Evolutionary conservation across 768 basidiomycete genomes (phyloP).

Genomic region (Boletus bicolor): DNA sequence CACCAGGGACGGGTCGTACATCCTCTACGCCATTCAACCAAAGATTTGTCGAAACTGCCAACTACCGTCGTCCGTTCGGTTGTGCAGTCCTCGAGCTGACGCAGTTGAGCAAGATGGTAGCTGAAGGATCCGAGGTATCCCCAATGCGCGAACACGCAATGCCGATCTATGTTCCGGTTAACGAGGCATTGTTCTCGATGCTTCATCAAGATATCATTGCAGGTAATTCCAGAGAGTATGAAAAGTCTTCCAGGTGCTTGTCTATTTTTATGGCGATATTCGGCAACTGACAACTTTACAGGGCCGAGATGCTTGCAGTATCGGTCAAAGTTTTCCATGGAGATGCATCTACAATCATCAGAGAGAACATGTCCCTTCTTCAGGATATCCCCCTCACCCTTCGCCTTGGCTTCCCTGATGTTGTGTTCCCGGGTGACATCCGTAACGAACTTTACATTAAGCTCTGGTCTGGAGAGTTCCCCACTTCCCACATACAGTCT

Average conservation of each 20-base stretch:
- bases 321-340: constrained; percentile 87
- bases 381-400: constrained; percentile 78
- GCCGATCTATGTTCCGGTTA: constrained; percentile 81
- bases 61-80: constrained; percentile 88
- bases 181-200: constrained; percentile 86
- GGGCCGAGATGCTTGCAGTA: constrained; percentile 84
- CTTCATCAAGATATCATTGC: constrained; percentile 94
- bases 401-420: constrained; percentile 92
- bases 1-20: constrained; percentile 21
- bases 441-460: constrained; percentile 96
- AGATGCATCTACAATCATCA: constrained; percentile 66
- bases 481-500: constrained; percentile 47
- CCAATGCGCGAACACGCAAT: constrained; percentile 74
- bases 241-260: constrained; percentile 73
- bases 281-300: constrained; percentile 28
- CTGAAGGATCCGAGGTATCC: constrained; percentile 61
- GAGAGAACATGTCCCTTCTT: constrained; percentile 80
- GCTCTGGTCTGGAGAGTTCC: constrained; percentile 91
- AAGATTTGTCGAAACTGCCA: constrained; percentile 36
- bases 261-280: not conserved
- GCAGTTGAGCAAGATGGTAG: constrained; percentile 64
- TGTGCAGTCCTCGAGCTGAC: constrained; percentile 89
- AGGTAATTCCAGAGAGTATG: constrained; percentile 72
- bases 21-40: constrained; percentile 24
- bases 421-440: constrained; percentile 88